Base-by-base conservation (phyloP, 108 stramenopile species). In the Craspedostauros australis region DNA sequence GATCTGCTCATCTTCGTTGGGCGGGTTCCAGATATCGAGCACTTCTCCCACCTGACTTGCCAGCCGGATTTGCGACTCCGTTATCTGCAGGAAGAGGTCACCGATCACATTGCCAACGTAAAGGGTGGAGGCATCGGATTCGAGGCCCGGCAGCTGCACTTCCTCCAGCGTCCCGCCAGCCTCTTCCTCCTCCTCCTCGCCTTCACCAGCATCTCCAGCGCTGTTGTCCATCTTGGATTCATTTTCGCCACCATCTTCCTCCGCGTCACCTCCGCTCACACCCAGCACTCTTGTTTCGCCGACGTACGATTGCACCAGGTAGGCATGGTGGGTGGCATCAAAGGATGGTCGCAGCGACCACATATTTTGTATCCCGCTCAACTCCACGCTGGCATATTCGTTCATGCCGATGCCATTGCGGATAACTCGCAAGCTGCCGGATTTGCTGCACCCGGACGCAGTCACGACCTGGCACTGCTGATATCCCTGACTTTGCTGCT, bases 371-470 rank as follows among this genome's bases (percentile, higher is more conserved):
- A 99, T 95, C 24, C 96, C 98, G 3, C 77, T 68, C 46, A 99
- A 70, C 57, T 96, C 94, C 5, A 97, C 94, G 14, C 64, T 64
- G 29, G 90, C 90, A 53, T 78, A 77, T 49, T 91, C 96, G 23
- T 82, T 81, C 74, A 99, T 93, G 5, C 98, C 98, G 43, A 97
- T 91, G 8, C 98, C 98, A 55, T 93, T 96, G 5, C 96, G 88
- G 22, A 99, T 87, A 18, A 99, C 75, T 25, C 96, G 88, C 22
- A 99, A 48, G 34, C 81, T 79, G 16, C 96, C 95, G 18, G 86
- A 83, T 51, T 75, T 82, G 39, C 64, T 81, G 30, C 78, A 73
- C 9, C 98, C 98, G 5, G 87, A 88, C 54, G 91, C 91, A 0
- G 98, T 99, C 20, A 95, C 98, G 5, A 95, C 85, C 40, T 95